These are phyloP conservation scores for Saposhnikovia divaricata DNA, from an alignment of 129 eudicot genomes.

Conservation along the genomic window DNA sequence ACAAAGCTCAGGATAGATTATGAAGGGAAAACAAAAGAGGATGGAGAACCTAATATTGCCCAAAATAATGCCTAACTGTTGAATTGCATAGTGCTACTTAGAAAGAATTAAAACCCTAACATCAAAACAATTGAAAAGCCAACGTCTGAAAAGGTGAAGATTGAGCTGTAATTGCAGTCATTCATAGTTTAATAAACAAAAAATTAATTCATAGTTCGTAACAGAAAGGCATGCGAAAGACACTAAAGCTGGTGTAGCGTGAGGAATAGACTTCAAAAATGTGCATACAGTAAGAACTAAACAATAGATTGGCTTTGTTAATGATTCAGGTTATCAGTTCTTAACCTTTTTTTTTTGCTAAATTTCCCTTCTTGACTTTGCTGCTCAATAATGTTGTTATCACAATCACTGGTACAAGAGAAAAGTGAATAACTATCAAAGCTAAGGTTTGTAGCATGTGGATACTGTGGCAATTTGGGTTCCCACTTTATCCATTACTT, in stretches of 20 bases:
- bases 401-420: not conserved
- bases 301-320: not conserved
- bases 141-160: not conserved
- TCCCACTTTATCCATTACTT: not conserved
- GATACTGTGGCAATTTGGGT: not conserved
- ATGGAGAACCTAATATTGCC: not conserved
- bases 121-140: too few relatives aligned
- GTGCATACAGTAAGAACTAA: constrained; percentile 68
- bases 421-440: not conserved
- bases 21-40: not conserved
- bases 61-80: not conserved
- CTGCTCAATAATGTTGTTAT: not conserved
- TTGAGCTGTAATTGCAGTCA: too few relatives aligned
- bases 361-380: not conserved
- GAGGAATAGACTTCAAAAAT: constrained; percentile 98
- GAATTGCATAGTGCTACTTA: not conserved
- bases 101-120: too few relatives aligned
- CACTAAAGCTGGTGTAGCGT: constrained; percentile 80
- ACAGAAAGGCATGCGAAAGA: constrained; percentile 57
- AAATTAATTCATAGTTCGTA: too few relatives aligned
- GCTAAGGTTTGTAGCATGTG: not conserved
- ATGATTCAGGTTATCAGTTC: not conserved
- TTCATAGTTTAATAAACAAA: too few relatives aligned
- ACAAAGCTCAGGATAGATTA: not conserved
- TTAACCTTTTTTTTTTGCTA: too few relatives aligned